Base-by-base conservation (phyloP, 108 stramenopile species). In the Stephanodiscus minutulus region DNA sequence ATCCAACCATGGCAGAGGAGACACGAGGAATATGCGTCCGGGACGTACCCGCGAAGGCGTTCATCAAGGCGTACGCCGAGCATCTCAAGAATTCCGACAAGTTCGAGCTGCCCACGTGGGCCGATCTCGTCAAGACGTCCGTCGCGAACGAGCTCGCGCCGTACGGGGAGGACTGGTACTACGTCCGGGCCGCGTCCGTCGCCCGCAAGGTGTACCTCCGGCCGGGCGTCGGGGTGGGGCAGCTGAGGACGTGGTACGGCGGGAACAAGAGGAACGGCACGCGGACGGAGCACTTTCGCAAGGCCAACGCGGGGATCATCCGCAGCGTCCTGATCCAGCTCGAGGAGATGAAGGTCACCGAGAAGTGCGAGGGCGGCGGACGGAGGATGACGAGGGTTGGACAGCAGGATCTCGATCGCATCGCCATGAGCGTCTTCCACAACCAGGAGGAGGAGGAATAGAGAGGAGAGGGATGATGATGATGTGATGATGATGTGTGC, bases 121-220 rank as follows among this genome's bases (percentile, higher is more conserved):
- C 91, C 56, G 98, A 98, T 72, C 84, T 97, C 59, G 97, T 98
- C 66, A 98, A 99, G 94, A 99, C 99, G 64, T 92, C 83, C 66
- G 88, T 86, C 60, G 92, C 94, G 88, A 98, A 99, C 91, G 98
- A 99, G 79, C 93, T 99, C 48, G 97, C 97, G 62, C 99, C 99
- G 31, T 98, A 96, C 74, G 96, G 97, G 64, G 96, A 96, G 61
- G 99, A 99, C 89, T 99, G 99, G 99, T 98, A 98, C 79, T 98
- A 96, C 95, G 91, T 98, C 76, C 96, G 99, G 66, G 96, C 97
- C 9, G 99, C 99, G 35, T 96, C 98, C 64, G 94, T 99, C 77
- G 97, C 97, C 33, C 96, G 99, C 78, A 94, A 96, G 85, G 87
- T 99, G 66, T 99, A 99, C 93, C 88, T 99, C 29, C 88, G 94